A percentile compares a stretch with the other conserved stretches of the same genome.
Evolutionary conservation across 2,329 filamentous ascomycete genomes (phyloP).

Genomic region (Fusarium metavorans): DNA sequence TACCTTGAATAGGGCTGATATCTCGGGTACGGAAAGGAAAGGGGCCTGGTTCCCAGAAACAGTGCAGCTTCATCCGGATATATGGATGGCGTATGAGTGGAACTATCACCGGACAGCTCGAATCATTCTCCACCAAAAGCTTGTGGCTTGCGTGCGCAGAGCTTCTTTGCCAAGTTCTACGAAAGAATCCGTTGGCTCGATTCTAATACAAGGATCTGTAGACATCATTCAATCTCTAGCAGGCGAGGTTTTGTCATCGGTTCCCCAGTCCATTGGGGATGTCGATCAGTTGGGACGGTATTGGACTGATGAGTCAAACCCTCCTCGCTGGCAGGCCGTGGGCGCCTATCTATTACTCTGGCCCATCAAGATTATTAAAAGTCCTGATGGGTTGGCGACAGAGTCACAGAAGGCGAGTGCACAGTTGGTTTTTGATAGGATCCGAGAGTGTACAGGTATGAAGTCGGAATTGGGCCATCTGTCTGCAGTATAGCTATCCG

Average conservation of each 20-base stretch:
- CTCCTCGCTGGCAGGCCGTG: slow-evolving; percentile 47
- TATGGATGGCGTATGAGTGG: slow-evolving; percentile 57
- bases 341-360: slow-evolving; percentile 55
- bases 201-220: slow-evolving; percentile 1
- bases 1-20: slow-evolving; percentile 34
- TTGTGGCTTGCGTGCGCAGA: slow-evolving; percentile 46
- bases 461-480: slow-evolving; percentile 48
- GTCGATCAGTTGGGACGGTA: slow-evolving; percentile 44
- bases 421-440: slow-evolving; percentile 49
- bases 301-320: neutral
- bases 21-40: slow-evolving; percentile 8
- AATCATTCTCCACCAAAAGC: slow-evolving; percentile 52
- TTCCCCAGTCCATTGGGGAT: slow-evolving; percentile 53
- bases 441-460: slow-evolving; percentile 56
- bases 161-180: neutral
- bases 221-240: slow-evolving; percentile 44
- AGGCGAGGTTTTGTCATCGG: slow-evolving; percentile 51
- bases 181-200: neutral
- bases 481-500: slow-evolving; percentile 30
- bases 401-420: slow-evolving; percentile 46
- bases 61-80: slow-evolving; percentile 52
- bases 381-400: slow-evolving; percentile 30
- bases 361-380: slow-evolving; percentile 53
- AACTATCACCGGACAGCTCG: slow-evolving; percentile 55
- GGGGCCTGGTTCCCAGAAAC: slow-evolving; percentile 34